These are phyloP conservation scores for Oenanthe javanica DNA, from an alignment of 140 eudicot species.

Conservation along the genomic window DNA sequence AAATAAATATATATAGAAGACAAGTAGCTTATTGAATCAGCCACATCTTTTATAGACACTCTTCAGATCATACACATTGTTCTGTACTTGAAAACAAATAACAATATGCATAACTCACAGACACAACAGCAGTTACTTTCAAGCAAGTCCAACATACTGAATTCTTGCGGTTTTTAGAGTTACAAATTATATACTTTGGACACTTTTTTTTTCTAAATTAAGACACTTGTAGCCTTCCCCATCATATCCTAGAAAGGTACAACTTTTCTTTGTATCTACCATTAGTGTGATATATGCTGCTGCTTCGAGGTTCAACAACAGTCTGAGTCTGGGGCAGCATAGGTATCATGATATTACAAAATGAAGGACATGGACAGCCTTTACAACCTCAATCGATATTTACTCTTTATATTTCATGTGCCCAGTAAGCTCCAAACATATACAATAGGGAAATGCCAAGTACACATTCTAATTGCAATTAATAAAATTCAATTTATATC, in stretches of 20 bases:
- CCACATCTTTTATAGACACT: not conserved
- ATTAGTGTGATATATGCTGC: not conserved
- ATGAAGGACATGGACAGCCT: not conserved
- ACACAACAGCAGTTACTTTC: no score
- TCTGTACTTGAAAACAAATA: no score
- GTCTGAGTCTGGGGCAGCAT: not conserved
- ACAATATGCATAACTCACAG: no score
- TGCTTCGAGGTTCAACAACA: not conserved
- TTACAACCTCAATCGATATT: not conserved
- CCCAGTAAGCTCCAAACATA: not conserved
- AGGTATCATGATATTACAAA: not conserved
- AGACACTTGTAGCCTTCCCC: no score
- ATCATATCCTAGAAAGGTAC: not conserved
- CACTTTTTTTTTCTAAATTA: no score
- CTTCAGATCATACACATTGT: not conserved
- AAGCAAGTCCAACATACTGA: no score
- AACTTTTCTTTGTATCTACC: not conserved
- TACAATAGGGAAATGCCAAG: not conserved
- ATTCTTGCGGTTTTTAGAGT: no score
- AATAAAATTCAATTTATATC: slow-evolving; percentile 12
- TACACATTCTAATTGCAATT: not conserved
- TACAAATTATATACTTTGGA: no score
- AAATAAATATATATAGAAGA: not conserved
- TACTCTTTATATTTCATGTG: not conserved
- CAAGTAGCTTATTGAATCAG: not conserved